Base-by-base conservation (phyloP, 805 yeast genomes). In the Metahyphopichia silvanorum region DNA sequence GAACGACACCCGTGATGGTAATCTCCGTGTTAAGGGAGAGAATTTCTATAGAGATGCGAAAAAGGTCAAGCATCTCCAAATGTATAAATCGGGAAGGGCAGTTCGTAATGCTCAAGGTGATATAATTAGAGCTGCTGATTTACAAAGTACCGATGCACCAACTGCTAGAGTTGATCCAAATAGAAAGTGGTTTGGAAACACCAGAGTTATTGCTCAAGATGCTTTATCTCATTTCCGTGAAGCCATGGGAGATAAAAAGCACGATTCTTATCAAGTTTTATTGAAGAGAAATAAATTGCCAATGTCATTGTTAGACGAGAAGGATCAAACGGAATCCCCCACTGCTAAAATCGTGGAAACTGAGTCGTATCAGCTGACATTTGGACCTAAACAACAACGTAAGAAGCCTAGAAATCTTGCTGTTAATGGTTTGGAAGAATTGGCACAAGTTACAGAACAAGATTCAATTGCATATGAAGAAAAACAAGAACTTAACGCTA, bases 131-230 rank as follows among this genome's bases (percentile, higher is more conserved):
- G 96, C 95, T 27, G 97, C 98, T 13, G 80, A 78, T 18, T 73
- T 91, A 37, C 98, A 91, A 58, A 81, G 85, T 46, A 79, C 87
- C 4, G 89, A 87, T 42, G 71, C 85, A 18, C 98, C 98, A 10
- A 77, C 70, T 43, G 98, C 98, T 2, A 73, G 98, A 40, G 94
- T 91, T 27, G 96, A 86, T 55, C 98, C 98, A 5, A 91, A 91
- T 60, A 77, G 96, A 59, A 78, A 94, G 55, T 91, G 98, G 98
- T 93, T 93, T 55, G 96, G 96, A 30, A 93, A 88, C 63, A 87
- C 98, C 10, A 77, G 98, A 54, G 98, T 91, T 25, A 91, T 91
- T 53, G 91, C 97, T 4, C 98, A 91, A 59, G 96, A 93, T 69
- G 96, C 98, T 2, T 69, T 91, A 50, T 70, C 83, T 18, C 98